A percentile compares a stretch with the other conserved stretches of the same genome.
These are phyloP conservation scores for Parietaria judaica DNA, from an alignment of 306 rosid species.

Conservation along the genomic window DNA sequence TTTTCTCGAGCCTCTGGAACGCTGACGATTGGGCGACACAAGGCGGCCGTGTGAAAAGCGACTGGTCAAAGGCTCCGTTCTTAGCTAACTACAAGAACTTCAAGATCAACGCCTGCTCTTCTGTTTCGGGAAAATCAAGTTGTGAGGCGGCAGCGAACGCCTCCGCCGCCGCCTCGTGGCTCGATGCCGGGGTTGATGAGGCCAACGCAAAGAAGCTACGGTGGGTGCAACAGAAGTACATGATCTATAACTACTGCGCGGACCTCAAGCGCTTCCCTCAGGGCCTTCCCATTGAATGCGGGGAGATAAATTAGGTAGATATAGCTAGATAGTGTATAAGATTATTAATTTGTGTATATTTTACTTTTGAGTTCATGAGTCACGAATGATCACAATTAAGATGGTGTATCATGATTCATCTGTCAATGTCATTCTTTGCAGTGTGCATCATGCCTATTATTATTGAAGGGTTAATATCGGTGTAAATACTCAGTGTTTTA, in stretches of 20 bases:
- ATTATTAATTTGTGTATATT: too few relatives aligned
- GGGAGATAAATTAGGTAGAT: not conserved
- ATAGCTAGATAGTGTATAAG: not conserved
- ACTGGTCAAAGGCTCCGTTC: slow-evolving; percentile 35
- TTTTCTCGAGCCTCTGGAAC: slow-evolving; percentile 29
- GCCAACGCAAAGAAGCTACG: slow-evolving; percentile 26
- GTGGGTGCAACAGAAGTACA: slow-evolving; percentile 42
- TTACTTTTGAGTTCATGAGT: too few relatives aligned
- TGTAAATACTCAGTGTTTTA: too few relatives aligned
- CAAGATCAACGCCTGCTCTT: slow-evolving; percentile 21
- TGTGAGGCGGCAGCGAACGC: not conserved
- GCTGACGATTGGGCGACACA: slow-evolving; percentile 32
- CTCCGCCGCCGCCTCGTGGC: slow-evolving; percentile 11
- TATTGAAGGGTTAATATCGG: too few relatives aligned
- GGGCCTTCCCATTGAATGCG: slow-evolving; percentile 42
- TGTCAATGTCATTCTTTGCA: too few relatives aligned
- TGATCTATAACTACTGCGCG: slow-evolving; percentile 43
- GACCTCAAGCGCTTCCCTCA: slow-evolving; percentile 35
- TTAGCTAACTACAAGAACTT: slow-evolving; percentile 24
- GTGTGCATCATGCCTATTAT: too few relatives aligned
- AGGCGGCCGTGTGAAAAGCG: slow-evolving; percentile 30
- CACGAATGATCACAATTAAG: too few relatives aligned
- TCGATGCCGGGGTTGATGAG: slow-evolving; percentile 26
- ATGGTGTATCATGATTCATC: too few relatives aligned
- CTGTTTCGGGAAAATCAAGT: slow-evolving; percentile 13